Conservation (phyloP, 257 asterid species). For the Petunia axillaris region DNA sequence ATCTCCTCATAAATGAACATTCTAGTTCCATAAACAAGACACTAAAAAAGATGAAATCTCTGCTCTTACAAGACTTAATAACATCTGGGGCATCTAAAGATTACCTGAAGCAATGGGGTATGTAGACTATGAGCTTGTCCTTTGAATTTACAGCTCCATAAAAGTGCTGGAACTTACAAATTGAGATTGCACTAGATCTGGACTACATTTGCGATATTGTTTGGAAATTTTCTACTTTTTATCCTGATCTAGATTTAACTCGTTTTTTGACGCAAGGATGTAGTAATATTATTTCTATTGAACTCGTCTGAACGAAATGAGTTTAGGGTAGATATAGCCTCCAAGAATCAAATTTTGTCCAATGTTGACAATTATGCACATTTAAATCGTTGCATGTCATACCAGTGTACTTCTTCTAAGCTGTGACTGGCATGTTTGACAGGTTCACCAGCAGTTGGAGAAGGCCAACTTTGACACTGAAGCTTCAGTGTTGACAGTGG, state of each 20-base stretch:
- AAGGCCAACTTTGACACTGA: slow-evolving; percentile 59
- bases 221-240: neutral
- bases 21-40: neutral
- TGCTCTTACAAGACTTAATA: neutral
- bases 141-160: neutral
- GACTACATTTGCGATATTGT: neutral
- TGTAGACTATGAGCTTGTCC: neutral
- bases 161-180: neutral
- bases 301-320: neutral
- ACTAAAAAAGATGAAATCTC: neutral
- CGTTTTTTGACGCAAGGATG: neutral
- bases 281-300: neutral
- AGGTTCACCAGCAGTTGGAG: slow-evolving; percentile 85
- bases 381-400: neutral
- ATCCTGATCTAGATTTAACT: neutral
- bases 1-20: neutral
- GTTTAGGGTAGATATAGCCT: too few relatives aligned
- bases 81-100: neutral
- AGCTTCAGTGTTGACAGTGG: slow-evolving; percentile 65
- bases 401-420: neutral
- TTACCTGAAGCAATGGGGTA: neutral
- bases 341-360: neutral
- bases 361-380: neutral
- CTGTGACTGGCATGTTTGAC: slow-evolving; percentile 25
- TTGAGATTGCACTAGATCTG: neutral